A percentile compares a stretch with the other conserved stretches of the same genome.
Evolutionary conservation across 805 yeast genomes (phyloP).

Genomic region (Lachancea meyersii): DNA sequence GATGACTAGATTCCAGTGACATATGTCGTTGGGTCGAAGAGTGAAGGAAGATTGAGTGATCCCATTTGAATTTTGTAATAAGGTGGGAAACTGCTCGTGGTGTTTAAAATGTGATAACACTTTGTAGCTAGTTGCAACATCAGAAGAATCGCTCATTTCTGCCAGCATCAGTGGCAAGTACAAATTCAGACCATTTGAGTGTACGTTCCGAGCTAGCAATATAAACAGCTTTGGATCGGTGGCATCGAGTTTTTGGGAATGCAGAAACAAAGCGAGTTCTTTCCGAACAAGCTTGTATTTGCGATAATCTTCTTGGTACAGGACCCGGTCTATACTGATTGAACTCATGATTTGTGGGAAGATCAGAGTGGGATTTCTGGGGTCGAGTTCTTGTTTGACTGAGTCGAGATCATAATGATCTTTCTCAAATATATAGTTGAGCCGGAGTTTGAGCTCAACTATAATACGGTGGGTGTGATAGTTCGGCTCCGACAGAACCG

Average conservation of each 20-base stretch:
- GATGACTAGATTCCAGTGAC: conserved; percentile 3
- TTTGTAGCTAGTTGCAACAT: background rate
- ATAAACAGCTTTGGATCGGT: background rate
- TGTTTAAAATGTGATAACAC: conserved; percentile 6
- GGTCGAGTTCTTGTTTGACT: too few relatives aligned
- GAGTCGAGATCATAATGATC: too few relatives aligned
- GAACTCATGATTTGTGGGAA: background rate
- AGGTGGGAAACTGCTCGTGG: conserved; percentile 4
- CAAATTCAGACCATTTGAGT: conserved; percentile 7
- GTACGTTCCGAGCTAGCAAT: conserved; percentile 5
- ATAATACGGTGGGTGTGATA: too few relatives aligned
- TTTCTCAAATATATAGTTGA: too few relatives aligned
- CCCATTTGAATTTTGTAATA: background rate
- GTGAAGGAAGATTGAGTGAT: background rate
- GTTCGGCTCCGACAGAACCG: background rate
- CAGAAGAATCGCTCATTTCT: background rate
- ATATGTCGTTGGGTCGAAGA: background rate
- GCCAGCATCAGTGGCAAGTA: conserved; percentile 8
- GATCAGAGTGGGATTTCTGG: background rate
- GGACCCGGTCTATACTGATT: conserved; percentile 1
- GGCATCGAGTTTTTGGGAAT: background rate
- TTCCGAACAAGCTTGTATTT: conserved; percentile 7
- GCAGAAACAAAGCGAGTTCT: conserved; percentile 1
- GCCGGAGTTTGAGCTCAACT: too few relatives aligned
- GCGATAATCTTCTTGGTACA: conserved; percentile 8